Evolutionary conservation across 768 basidiomycete genomes (phyloP).

Genomic region (Hirschioporus abietinus): DNA sequence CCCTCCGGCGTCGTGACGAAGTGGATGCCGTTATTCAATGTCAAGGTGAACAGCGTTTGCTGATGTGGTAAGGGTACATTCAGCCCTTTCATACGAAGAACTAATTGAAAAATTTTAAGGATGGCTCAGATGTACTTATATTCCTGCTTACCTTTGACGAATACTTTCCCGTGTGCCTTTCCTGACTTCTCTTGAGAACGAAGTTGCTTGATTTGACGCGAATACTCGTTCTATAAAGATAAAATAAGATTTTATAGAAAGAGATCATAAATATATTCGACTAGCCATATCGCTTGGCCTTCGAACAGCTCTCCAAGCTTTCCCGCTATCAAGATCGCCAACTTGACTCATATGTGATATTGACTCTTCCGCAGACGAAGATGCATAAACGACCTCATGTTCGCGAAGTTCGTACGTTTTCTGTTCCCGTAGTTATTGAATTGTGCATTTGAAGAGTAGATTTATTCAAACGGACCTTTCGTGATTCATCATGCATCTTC

Average conservation of each 20-base stretch:
- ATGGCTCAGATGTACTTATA: neutral
- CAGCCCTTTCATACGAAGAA: conserved; percentile 69
- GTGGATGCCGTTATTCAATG: conserved; percentile 95
- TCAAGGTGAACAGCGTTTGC: conserved; percentile 72
- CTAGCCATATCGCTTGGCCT: conserved; percentile 92
- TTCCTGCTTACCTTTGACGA: conserved; percentile 70
- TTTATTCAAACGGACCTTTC: neutral
- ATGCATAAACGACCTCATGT: conserved; percentile 73
- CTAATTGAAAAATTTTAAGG: conserved; percentile 33
- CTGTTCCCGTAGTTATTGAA: conserved; percentile 15
- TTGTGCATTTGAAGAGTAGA: conserved; percentile 4
- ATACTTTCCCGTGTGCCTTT: conserved; percentile 88
- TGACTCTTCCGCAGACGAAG: conserved; percentile 59
- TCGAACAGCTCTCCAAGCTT: conserved; percentile 83
- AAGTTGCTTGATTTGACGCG: conserved; percentile 82
- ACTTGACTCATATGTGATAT: conserved; percentile 66
- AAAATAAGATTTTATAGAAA: conserved; percentile 10
- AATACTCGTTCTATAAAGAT: conserved; percentile 78
- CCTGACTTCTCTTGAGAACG: conserved; percentile 70
- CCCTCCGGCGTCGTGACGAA: conserved; percentile 87
- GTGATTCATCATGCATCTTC: conserved; percentile 31
- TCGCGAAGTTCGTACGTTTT: conserved; percentile 76
- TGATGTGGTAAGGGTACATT: conserved; percentile 76
- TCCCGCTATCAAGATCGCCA: conserved; percentile 76
- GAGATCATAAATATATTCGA: conserved; percentile 10